Conservation (phyloP, 2,329 filamentous ascomycete genomes). For the Colletotrichum musicola region DNA sequence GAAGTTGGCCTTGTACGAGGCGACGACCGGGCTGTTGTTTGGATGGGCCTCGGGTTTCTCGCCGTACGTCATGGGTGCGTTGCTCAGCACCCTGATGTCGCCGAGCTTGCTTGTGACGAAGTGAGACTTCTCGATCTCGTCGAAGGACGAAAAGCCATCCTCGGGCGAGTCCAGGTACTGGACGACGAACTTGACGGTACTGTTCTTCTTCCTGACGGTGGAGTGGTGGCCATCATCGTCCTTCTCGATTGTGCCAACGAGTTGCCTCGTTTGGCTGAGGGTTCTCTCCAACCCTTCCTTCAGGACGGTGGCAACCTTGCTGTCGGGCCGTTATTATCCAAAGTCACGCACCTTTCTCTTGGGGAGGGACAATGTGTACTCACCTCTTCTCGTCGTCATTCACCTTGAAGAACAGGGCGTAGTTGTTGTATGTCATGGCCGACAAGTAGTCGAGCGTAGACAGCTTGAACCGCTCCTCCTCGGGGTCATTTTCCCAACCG, state of each 20-base stretch:
- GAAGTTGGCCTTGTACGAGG: slow-evolving; percentile 57
- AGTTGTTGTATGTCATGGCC: slow-evolving; percentile 52
- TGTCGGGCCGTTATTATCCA: not conserved
- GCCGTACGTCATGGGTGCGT: slow-evolving; percentile 54
- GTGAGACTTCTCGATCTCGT: slow-evolving; percentile 52
- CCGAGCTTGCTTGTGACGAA: slow-evolving; percentile 50
- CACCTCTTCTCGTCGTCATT: slow-evolving; percentile 46
- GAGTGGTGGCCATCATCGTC: slow-evolving; percentile 50
- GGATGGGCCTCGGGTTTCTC: slow-evolving; percentile 55
- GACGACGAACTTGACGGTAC: slow-evolving; percentile 50
- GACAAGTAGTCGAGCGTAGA: slow-evolving; percentile 54
- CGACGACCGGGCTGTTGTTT: slow-evolving; percentile 47
- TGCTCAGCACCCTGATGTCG: slow-evolving; percentile 49
- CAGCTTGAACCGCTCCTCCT: slow-evolving; percentile 52
- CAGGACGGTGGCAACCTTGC: slow-evolving; percentile 43
- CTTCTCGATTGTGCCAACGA: slow-evolving; percentile 55
- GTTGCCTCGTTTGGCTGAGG: slow-evolving; percentile 52
- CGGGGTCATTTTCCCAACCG: slow-evolving; percentile 53
- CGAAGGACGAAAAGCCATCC: slow-evolving; percentile 44
- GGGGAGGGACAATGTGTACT: too few relatives aligned
- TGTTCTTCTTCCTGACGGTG: slow-evolving; percentile 51
- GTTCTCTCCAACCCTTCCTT: slow-evolving; percentile 52
- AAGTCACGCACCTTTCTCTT: too few relatives aligned
- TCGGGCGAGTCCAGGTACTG: slow-evolving; percentile 51
- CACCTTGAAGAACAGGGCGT: slow-evolving; percentile 54